Conservation (phyloP, 495 filamentous ascomycete species). For the Xylaria sp. region DNA sequence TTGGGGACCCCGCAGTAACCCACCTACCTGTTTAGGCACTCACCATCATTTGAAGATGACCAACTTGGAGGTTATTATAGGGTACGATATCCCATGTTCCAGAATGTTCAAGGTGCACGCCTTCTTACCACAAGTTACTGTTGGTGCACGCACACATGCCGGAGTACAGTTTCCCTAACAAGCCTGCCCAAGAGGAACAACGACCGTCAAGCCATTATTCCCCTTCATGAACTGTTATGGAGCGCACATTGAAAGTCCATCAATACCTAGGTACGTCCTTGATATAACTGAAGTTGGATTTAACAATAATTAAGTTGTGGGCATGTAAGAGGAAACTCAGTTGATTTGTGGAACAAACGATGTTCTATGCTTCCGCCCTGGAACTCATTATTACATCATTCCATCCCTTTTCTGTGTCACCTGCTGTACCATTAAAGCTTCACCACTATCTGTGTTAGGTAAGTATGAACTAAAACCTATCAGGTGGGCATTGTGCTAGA, state of each 20-base stretch:
- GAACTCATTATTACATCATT: not conserved
- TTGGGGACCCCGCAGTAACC: constrained; percentile 23
- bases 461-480: not conserved
- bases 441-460: not conserved
- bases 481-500: not conserved
- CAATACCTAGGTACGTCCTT: not conserved
- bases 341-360: not conserved
- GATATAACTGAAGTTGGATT: not conserved
- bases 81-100: not conserved
- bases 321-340: not conserved
- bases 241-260: not conserved
- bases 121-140: not conserved
- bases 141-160: not conserved
- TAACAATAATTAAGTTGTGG: not conserved
- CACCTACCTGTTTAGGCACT: constrained; percentile 23
- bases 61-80: not conserved
- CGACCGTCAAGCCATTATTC: not conserved
- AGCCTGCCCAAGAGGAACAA: not conserved
- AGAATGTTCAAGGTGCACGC: not conserved
- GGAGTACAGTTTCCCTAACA: not conserved
- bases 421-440: not conserved
- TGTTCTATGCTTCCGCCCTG: too few relatives aligned
- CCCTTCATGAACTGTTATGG: not conserved
- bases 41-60: not conserved
- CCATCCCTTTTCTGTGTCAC: not conserved